A percentile compares a stretch with the other conserved stretches of the same genome.
These are phyloP conservation scores for Helotiales sp. DNA, from an alignment of 2,329 filamentous ascomycete genomes.

Conservation along the genomic window DNA sequence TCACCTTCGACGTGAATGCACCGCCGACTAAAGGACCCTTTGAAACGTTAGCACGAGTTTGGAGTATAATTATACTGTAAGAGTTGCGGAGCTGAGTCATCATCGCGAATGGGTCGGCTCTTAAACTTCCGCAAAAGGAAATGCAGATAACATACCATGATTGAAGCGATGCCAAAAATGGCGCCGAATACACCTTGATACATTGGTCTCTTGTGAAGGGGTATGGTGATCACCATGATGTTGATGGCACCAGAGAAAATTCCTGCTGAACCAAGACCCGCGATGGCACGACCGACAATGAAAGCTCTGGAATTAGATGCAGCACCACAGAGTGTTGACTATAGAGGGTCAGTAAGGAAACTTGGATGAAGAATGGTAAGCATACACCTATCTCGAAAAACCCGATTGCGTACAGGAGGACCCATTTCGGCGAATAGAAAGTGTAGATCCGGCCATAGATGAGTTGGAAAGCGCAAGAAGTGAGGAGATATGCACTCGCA, in stretches of 20 bases:
- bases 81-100: too few relatives aligned
- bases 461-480: slow-evolving; percentile 31
- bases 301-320: slow-evolving; percentile 37
- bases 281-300: slow-evolving; percentile 38
- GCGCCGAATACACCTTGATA: slow-evolving; percentile 33
- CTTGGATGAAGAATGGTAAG: background rate
- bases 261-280: slow-evolving; percentile 28
- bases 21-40: slow-evolving; percentile 35
- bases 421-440: slow-evolving; percentile 34
- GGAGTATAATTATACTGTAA: too few relatives aligned
- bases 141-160: too few relatives aligned
- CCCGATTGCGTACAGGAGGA: slow-evolving; percentile 31
- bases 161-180: slow-evolving; percentile 34
- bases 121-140: too few relatives aligned
- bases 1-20: slow-evolving; percentile 39
- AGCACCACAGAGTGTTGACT: slow-evolving; percentile 35
- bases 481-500: slow-evolving; percentile 41
- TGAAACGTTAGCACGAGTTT: too few relatives aligned
- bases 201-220: slow-evolving; percentile 31
- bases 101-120: too few relatives aligned
- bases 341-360: slow-evolving; percentile 13
- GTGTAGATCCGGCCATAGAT: slow-evolving; percentile 35
- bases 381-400: slow-evolving; percentile 38
- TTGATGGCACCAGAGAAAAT: slow-evolving; percentile 34
- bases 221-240: slow-evolving; percentile 31